Evolutionary conservation across 2,329 filamentous ascomycete genomes (phyloP).

Genomic region (Stylonectria norvegica): DNA sequence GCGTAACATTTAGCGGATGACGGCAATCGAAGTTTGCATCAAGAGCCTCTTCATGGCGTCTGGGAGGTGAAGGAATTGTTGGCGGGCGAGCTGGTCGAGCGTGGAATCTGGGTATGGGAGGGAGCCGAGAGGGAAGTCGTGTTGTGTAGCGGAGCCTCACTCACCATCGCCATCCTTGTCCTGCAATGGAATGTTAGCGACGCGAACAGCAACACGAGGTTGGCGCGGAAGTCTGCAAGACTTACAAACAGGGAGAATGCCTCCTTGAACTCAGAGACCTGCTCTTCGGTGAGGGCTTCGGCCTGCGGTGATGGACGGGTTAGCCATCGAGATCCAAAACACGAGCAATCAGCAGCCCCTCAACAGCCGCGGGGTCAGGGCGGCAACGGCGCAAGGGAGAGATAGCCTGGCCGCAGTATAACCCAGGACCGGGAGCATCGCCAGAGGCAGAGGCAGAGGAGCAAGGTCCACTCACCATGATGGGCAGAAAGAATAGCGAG

Average conservation of each 20-base stretch:
- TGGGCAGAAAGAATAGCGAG: conserved; percentile 20
- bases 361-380: conserved; percentile 24
- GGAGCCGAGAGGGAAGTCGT: conserved; percentile 6
- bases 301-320: conserved; percentile 56
- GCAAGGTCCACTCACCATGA: conserved; percentile 32
- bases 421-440: conserved; percentile 5
- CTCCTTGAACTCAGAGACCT: conserved; percentile 99
- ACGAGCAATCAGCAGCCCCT: conserved; percentile 27
- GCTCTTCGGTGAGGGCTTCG: conserved; percentile 98
- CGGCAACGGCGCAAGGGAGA: conserved; percentile 13
- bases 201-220: conserved; percentile 5
- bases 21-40: conserved; percentile 8
- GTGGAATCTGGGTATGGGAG: conserved; percentile 12
- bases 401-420: conserved; percentile 5
- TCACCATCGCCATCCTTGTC: conserved; percentile 90
- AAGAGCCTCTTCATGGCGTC: not conserved
- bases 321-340: conserved; percentile 16
- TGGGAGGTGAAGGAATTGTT: no score
- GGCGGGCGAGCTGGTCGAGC: conserved; percentile 7
- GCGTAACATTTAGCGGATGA: conserved; percentile 17
- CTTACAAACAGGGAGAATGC: conserved; percentile 99
- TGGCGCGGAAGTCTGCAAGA: conserved; percentile 16
- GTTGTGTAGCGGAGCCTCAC: conserved; percentile 37
- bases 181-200: conserved; percentile 43
- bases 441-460: conserved; percentile 3